phyloP scores from a whole-genome alignment of 2,329 filamentous ascomycete species.

The Clonostachys rhizophaga region DNA sequence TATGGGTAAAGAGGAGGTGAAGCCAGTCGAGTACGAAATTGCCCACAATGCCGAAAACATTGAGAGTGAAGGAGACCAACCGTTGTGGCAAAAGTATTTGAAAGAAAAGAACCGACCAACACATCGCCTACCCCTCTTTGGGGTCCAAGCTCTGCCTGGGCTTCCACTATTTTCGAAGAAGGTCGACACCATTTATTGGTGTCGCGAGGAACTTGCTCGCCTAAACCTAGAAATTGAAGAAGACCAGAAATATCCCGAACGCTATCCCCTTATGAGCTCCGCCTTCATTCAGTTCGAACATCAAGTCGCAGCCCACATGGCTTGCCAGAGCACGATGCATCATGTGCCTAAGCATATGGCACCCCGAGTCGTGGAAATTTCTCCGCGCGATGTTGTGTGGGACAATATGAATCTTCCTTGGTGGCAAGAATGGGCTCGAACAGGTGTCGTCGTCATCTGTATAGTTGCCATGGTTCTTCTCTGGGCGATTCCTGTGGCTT shows the following conservation, averaged over 20 bases:
- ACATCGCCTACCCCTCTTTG: constrained; percentile 65
- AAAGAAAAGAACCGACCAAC: constrained; percentile 79
- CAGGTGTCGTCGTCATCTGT: constrained; percentile 56
- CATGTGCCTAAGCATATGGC: constrained; percentile 93
- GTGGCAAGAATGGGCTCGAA: constrained; percentile 84
- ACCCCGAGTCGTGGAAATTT: constrained; percentile 87
- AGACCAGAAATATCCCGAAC: constrained; percentile 81
- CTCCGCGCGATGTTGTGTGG: constrained; percentile 90
- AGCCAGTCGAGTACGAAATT: constrained; percentile 50
- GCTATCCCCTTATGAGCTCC: constrained; percentile 89
- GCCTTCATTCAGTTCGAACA: constrained; percentile 99
- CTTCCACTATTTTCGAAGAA: constrained; percentile 82
- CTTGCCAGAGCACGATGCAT: constrained; percentile 86
- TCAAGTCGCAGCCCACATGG: constrained; percentile 97
- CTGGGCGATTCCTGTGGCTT: constrained; percentile 88
- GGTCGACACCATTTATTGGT: constrained; percentile 92
- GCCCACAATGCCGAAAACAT: constrained; percentile 58
- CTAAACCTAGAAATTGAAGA: constrained; percentile 89
- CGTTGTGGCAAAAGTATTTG: constrained; percentile 74
- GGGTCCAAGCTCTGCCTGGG: constrained; percentile 67
- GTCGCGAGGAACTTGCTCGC: constrained; percentile 78
- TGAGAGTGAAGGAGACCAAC: constrained; percentile 55
- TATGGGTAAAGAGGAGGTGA: constrained; percentile 33
- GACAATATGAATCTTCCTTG: constrained; percentile 94
- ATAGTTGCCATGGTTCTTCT: constrained; percentile 76